phyloP scores from a whole-genome alignment of 495 filamentous ascomycete species.

The Hypoxylon fragiforme region DNA sequence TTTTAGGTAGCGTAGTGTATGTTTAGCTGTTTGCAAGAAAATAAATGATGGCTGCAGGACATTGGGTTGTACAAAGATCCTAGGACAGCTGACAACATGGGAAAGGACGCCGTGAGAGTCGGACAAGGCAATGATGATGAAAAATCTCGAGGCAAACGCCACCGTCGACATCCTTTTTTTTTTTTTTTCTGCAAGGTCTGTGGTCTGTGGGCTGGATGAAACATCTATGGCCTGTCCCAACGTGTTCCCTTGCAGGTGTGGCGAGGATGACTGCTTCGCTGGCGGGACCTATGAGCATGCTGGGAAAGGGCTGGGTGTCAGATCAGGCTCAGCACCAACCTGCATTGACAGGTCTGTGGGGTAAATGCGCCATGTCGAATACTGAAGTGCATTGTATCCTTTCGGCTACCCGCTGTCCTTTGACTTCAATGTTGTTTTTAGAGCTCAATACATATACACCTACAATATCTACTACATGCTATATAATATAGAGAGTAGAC shows the following conservation, averaged over 20 bases:
- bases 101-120: neutral
- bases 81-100: constrained; percentile 16
- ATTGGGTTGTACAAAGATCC: constrained; percentile 21
- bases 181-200: constrained; percentile 21
- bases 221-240: constrained; percentile 18
- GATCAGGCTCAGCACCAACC: constrained; percentile 28
- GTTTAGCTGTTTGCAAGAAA: no score
- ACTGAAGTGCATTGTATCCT: constrained; percentile 20
- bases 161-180: constrained; percentile 1
- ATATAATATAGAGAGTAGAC: no score
- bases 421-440: constrained; percentile 2
- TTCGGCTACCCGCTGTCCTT: constrained; percentile 4
- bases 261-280: constrained; percentile 26
- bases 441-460: constrained; percentile 1
- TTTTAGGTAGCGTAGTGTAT: constrained; percentile 1
- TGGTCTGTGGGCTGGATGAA: constrained; percentile 24
- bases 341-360: constrained; percentile 36
- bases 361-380: constrained; percentile 28
- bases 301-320: constrained; percentile 18
- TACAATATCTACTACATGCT: no score
- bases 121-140: constrained; percentile 15
- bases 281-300: constrained; percentile 23
- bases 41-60: constrained; percentile 20
- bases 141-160: constrained; percentile 21
- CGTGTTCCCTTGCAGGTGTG: constrained; percentile 28